A percentile compares a stretch with the other conserved stretches of the same genome.
These are phyloP conservation scores for Fusarium tuaranense DNA, from an alignment of 2,329 filamentous ascomycete genomes.

Conservation along the genomic window DNA sequence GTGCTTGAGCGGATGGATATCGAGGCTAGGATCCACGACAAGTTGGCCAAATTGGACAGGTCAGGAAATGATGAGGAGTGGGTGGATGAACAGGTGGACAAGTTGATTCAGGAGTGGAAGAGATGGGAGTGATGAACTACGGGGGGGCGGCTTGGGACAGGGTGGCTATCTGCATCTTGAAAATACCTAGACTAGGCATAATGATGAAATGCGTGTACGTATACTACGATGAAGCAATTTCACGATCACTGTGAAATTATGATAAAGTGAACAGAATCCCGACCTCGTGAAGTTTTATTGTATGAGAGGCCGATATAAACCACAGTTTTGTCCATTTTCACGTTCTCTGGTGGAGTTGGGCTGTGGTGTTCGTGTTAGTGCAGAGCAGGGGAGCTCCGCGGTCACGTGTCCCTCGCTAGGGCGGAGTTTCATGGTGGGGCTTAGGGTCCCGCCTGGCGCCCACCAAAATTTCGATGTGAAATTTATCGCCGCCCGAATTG, in stretches of 20 bases:
- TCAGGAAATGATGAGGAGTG: constrained; percentile 50
- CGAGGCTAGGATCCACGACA: constrained; percentile 69
- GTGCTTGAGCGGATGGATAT: constrained; percentile 70
- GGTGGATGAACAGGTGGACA: constrained; percentile 58
- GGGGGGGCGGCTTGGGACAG: background rate
- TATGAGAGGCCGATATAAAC: background rate
- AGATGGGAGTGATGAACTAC: constrained; percentile 62
- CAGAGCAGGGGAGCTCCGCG: background rate
- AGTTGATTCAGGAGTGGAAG: constrained; percentile 67
- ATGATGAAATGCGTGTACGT: constrained; percentile 38
- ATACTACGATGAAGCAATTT: constrained; percentile 29
- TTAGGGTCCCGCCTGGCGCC: constrained; percentile 52
- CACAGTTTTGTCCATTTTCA: background rate
- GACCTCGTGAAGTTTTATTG: background rate
- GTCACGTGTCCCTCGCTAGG: constrained; percentile 45
- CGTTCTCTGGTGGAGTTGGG: background rate
- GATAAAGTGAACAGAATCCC: constrained; percentile 4
- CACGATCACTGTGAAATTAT: constrained; percentile 33
- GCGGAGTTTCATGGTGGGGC: constrained; percentile 42
- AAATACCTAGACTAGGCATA: constrained; percentile 30
- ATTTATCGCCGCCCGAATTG: constrained; percentile 50
- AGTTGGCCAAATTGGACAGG: constrained; percentile 59
- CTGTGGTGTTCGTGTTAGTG: background rate
- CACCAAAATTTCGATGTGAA: constrained; percentile 52
- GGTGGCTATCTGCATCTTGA: constrained; percentile 32